phyloP scores from a whole-genome alignment of 1,139 yeast species.

The Magnusiomyces suaveolens region DNA sequence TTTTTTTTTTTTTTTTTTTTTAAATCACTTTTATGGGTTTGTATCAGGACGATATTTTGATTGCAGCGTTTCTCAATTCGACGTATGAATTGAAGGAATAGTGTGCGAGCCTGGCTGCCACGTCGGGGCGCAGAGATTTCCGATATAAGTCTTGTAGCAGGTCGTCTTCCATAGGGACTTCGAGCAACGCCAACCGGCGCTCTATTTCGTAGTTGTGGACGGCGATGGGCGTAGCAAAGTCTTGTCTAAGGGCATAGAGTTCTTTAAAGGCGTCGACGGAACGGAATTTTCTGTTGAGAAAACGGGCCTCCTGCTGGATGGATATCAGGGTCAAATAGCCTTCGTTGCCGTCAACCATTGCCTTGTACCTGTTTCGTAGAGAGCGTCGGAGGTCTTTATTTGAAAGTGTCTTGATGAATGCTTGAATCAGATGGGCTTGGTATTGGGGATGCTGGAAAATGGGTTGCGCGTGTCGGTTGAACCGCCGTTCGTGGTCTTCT shows the following conservation, averaged over 20 bases:
- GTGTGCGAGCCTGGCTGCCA: not conserved
- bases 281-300: slow-evolving; percentile 4
- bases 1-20: not conserved
- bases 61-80: slow-evolving; percentile 7
- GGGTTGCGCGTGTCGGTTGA: slow-evolving; percentile 11
- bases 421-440: slow-evolving; percentile 8
- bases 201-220: slow-evolving; percentile 8
- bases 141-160: slow-evolving; percentile 11
- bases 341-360: not conserved
- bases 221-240: slow-evolving; percentile 1
- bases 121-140: slow-evolving; percentile 4
- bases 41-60: not conserved
- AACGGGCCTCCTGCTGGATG: slow-evolving; percentile 8
- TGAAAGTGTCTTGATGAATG: slow-evolving; percentile 4
- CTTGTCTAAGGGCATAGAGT: slow-evolving; percentile 8
- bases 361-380: not conserved
- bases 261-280: slow-evolving; percentile 11
- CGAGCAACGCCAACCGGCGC: slow-evolving; percentile 5
- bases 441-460: slow-evolving; percentile 5
- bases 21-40: not conserved
- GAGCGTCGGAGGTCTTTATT: slow-evolving; percentile 7
- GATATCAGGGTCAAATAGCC: slow-evolving; percentile 3
- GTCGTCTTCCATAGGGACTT: slow-evolving; percentile 11
- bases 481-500: slow-evolving; percentile 6
- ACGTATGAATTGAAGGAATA: slow-evolving; percentile 2